These are phyloP conservation scores for Sphaerobolus stellatus DNA, from an alignment of 1,284 basidiomycete genomes.

Conservation along the genomic window DNA sequence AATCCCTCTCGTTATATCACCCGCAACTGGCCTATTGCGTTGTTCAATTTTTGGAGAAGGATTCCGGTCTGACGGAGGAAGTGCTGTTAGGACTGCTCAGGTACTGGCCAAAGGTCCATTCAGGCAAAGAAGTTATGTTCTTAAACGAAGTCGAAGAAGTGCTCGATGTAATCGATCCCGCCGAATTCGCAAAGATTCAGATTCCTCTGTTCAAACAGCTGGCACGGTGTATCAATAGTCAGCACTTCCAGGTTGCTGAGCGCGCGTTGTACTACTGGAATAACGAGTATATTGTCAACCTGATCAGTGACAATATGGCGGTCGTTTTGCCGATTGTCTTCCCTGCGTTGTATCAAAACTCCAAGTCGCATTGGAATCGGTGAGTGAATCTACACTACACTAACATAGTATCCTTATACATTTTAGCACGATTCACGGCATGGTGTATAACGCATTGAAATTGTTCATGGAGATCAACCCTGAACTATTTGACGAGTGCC, in stretches of 20 bases:
- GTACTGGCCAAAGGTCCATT: constrained; percentile 99
- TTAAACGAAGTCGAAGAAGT: constrained; percentile 99
- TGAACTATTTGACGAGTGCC: constrained; percentile 90
- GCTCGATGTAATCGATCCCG: constrained; percentile 95
- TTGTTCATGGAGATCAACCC: constrained; percentile 99
- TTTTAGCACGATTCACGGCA: constrained; percentile 93
- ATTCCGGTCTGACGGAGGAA: constrained; percentile 88
- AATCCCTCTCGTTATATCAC: constrained; percentile 94
- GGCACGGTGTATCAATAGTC: constrained; percentile 96
- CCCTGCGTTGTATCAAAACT: constrained; percentile 96
- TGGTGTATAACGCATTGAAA: constrained; percentile 98
- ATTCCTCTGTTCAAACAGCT: constrained; percentile 93
- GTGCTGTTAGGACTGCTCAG: constrained; percentile 93
- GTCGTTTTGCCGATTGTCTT: constrained; percentile 95
- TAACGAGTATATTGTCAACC: constrained; percentile 99
- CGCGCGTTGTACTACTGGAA: constrained; percentile 96
- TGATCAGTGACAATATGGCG: constrained; percentile 96
- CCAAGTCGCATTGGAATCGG: constrained; percentile 98
- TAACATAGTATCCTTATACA: constrained; percentile 8
- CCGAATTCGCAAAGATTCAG: constrained; percentile 97
- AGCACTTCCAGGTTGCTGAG: constrained; percentile 99
- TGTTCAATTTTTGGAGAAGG: constrained; percentile 99
- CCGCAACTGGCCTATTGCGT: constrained; percentile 99
- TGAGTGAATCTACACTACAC: constrained; percentile 40
- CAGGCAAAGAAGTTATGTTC: constrained; percentile 99